phyloP scores from a whole-genome alignment of 1,139 yeast genomes.

The Debaryomyces nepalensis region DNA sequence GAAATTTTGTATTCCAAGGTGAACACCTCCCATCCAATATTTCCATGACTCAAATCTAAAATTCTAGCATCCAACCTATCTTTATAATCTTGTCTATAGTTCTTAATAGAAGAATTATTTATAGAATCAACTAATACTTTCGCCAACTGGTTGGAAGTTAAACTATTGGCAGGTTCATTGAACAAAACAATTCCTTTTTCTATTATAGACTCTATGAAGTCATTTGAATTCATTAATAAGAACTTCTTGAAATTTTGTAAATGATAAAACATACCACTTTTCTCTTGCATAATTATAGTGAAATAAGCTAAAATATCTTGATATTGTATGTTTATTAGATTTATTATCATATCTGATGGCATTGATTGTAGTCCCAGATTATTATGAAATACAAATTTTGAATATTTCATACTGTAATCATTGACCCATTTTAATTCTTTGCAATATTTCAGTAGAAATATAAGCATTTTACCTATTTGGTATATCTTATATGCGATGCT shows the following conservation, averaged over 20 bases:
- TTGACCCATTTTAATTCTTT: constrained; percentile 46
- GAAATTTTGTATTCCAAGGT: constrained; percentile 77
- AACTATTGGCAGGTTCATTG: constrained; percentile 61
- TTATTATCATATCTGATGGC: constrained; percentile 31
- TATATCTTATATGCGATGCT: constrained; percentile 59
- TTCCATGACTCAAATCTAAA: constrained; percentile 65
- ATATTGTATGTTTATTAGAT: constrained; percentile 55
- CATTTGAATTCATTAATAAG: constrained; percentile 74
- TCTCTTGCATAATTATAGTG: constrained; percentile 51
- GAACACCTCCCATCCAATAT: constrained; percentile 88
- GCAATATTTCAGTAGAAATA: constrained; percentile 69
- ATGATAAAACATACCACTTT: constrained; percentile 59
- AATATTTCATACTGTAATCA: constrained; percentile 42
- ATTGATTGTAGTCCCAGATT: constrained; percentile 39
- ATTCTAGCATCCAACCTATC: constrained; percentile 78
- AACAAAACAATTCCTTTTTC: constrained; percentile 59
- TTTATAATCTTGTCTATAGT: constrained; percentile 31
- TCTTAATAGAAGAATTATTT: constrained; percentile 61
- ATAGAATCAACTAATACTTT: constrained; percentile 70
- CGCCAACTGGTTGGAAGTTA: constrained; percentile 71
- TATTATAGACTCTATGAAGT: constrained; percentile 71
- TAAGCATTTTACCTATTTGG: constrained; percentile 79
- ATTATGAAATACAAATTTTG: constrained; percentile 31
- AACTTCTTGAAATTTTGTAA: constrained; percentile 66
- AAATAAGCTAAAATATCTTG: constrained; percentile 60